These are phyloP conservation scores for Dactylella cylindrospora DNA, from an alignment of 2,329 filamentous ascomycete genomes.

Conservation along the genomic window DNA sequence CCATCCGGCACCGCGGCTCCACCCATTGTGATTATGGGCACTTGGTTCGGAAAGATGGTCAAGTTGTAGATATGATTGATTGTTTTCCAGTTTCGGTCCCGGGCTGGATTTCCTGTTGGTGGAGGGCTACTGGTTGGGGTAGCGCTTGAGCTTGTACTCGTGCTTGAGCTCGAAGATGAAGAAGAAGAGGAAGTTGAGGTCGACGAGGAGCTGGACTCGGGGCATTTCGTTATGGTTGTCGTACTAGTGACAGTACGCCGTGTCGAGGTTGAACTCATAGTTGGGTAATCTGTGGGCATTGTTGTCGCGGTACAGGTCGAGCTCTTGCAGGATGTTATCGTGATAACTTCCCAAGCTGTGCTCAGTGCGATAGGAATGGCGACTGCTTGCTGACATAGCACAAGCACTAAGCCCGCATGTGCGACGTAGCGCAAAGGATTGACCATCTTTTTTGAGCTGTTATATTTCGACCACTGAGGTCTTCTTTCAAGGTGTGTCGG, in stretches of 20 bases:
- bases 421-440: constrained; percentile 8
- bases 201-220: background rate
- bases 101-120: constrained; percentile 7
- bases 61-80: constrained; percentile 53
- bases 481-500: too few species aligned
- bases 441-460: constrained; percentile 26
- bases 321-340: constrained; percentile 18
- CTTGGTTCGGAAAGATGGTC: constrained; percentile 53
- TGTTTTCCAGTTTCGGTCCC: constrained; percentile 52
- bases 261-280: background rate
- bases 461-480: too few species aligned
- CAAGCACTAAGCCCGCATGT: constrained; percentile 14
- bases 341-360: constrained; percentile 32
- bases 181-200: constrained; percentile 11
- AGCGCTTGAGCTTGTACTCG: too few species aligned
- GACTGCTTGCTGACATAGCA: constrained; percentile 7
- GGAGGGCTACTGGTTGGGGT: constrained; percentile 11
- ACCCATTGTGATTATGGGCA: constrained; percentile 51
- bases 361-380: constrained; percentile 12
- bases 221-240: constrained; percentile 3
- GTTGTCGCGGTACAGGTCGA: constrained; percentile 4
- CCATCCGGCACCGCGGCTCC: constrained; percentile 52
- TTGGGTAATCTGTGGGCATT: constrained; percentile 17
- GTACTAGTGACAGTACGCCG: background rate
- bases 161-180: too few species aligned